A percentile compares a stretch with the other conserved stretches of the same genome.
These are phyloP conservation scores for Pseudocercospora fuligena DNA, from an alignment of 2,329 filamentous ascomycete genomes.

Conservation along the genomic window DNA sequence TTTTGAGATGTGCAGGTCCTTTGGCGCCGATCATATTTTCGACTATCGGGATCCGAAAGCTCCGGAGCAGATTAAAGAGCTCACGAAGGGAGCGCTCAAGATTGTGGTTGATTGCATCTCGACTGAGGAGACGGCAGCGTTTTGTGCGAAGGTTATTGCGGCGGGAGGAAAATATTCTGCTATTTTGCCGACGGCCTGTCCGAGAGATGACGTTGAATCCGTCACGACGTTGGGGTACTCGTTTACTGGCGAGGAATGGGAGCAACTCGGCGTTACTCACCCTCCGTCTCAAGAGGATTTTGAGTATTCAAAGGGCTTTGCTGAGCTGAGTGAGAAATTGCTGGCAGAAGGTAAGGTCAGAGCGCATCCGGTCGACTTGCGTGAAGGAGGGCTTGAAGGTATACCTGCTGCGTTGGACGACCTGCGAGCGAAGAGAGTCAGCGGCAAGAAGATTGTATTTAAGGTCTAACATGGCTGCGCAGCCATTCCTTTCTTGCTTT, in stretches of 20 bases:
- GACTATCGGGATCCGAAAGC: conserved; percentile 49
- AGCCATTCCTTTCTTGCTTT: neutral
- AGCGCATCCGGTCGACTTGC: conserved; percentile 9
- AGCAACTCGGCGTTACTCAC: conserved; percentile 3
- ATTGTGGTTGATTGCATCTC: conserved; percentile 12
- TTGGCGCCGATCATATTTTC: conserved; percentile 53
- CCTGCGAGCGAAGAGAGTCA: conserved; percentile 13
- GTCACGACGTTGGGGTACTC: conserved; percentile 6
- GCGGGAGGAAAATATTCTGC: conserved; percentile 9
- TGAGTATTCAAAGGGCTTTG: conserved; percentile 12
- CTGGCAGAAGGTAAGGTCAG: conserved; percentile 5
- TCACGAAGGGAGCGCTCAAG: neutral
- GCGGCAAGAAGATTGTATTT: conserved; percentile 17
- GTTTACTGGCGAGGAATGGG: conserved; percentile 12
- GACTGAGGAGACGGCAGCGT: neutral
- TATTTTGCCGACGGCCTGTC: conserved; percentile 6
- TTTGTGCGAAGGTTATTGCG: neutral
- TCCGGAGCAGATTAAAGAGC: neutral
- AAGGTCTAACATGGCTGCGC: neutral
- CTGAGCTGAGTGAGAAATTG: conserved; percentile 4
- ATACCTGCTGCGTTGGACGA: conserved; percentile 7
- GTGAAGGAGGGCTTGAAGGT: conserved; percentile 9
- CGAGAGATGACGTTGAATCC: conserved; percentile 13
- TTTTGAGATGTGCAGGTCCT: conserved; percentile 48
- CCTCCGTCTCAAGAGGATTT: conserved; percentile 10